These are phyloP conservation scores for Sporothrix sp. DNA, from an alignment of 2,329 filamentous ascomycete species.

Conservation along the genomic window DNA sequence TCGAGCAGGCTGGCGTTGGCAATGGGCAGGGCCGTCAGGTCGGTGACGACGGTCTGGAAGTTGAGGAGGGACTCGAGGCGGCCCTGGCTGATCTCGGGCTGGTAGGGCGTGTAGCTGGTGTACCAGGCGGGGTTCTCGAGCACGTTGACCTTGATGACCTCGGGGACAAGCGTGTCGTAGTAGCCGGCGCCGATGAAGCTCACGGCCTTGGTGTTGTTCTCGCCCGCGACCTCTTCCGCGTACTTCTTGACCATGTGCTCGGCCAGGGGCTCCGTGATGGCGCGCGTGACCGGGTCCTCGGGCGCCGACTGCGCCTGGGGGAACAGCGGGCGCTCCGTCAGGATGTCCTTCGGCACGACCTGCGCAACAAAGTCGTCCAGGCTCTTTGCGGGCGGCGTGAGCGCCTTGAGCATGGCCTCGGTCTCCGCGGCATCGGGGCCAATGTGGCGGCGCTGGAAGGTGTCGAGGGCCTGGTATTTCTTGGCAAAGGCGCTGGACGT, in stretches of 20 bases:
- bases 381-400: constrained; percentile 63
- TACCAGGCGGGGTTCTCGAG: constrained; percentile 95
- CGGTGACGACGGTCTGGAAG: constrained; percentile 87
- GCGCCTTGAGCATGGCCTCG: constrained; percentile 66
- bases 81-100: constrained; percentile 94
- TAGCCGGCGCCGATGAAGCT: constrained; percentile 85
- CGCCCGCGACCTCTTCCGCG: constrained; percentile 25
- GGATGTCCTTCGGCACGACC: constrained; percentile 71
- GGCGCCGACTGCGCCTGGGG: constrained; percentile 34
- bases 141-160: constrained; percentile 87
- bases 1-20: constrained; percentile 87
- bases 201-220: constrained; percentile 35
- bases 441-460: constrained; percentile 77
- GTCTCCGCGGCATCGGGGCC: constrained; percentile 64
- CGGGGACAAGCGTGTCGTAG: constrained; percentile 74
- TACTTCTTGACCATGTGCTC: constrained; percentile 50
- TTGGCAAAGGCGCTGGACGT: constrained; percentile 13
- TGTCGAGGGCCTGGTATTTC: constrained; percentile 37
- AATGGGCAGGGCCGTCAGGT: constrained; percentile 77
- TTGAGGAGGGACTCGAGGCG: constrained; percentile 86
- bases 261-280: constrained; percentile 35
- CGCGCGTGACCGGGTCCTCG: constrained; percentile 28
- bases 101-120: constrained; percentile 95
- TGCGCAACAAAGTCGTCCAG: constrained; percentile 77
- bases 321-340: constrained; percentile 57